These are phyloP conservation scores for Cyberlindnera nakhonratchasimensis DNA, from an alignment of 805 yeast genomes.

Conservation along the genomic window DNA sequence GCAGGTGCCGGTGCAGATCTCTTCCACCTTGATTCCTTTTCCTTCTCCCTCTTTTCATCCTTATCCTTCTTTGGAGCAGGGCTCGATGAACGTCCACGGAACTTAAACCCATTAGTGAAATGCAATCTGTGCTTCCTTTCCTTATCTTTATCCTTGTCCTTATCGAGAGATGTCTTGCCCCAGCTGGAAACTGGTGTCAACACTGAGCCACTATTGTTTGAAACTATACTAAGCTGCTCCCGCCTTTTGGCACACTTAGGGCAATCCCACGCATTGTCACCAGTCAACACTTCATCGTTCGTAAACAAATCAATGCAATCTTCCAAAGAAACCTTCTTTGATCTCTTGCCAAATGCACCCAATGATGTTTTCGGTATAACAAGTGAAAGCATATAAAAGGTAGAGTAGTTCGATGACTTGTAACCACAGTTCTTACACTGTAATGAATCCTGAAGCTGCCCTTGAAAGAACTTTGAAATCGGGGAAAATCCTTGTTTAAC, in stretches of 20 bases:
- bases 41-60: conserved; percentile 6
- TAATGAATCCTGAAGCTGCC: conserved; percentile 64
- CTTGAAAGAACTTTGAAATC: conserved; percentile 63
- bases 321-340: conserved; percentile 43
- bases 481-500: conserved; percentile 64
- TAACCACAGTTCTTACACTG: conserved; percentile 64
- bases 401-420: conserved; percentile 55
- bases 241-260: conserved; percentile 52
- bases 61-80: conserved; percentile 16
- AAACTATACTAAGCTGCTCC: background rate
- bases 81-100: conserved; percentile 31
- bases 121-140: conserved; percentile 23
- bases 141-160: too few relatives aligned
- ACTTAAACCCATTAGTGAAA: conserved; percentile 22
- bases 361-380: conserved; percentile 45
- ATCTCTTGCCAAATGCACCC: conserved; percentile 29
- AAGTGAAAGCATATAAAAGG: conserved; percentile 59
- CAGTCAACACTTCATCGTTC: conserved; percentile 57
- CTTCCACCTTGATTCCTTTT: conserved; percentile 18
- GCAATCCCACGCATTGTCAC: conserved; percentile 84
- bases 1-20: conserved; percentile 22
- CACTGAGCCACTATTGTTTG: background rate
- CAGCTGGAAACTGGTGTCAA: background rate
- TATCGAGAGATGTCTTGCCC: too few relatives aligned
- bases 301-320: conserved; percentile 64